Evolutionary conservation across 257 asterid species (phyloP).

Genomic region (Nicotiana attenuata): DNA sequence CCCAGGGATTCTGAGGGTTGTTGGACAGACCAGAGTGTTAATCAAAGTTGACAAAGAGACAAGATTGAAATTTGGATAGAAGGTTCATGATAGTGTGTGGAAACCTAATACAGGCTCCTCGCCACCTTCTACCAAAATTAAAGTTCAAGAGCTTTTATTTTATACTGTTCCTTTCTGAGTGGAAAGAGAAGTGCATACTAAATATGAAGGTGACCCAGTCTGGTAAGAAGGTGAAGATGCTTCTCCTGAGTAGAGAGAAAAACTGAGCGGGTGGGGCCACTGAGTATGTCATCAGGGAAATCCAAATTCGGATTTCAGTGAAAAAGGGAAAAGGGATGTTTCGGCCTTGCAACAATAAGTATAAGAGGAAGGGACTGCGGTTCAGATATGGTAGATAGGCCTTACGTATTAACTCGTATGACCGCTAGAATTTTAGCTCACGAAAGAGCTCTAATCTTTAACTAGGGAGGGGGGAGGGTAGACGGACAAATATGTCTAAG

Average conservation of each 20-base stretch:
- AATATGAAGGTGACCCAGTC: neutral
- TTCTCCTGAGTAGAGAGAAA: neutral
- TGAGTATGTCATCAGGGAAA: neutral
- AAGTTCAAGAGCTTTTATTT: neutral
- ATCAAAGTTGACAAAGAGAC: neutral
- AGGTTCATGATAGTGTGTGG: neutral
- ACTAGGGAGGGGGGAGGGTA: neutral
- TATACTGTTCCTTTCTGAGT: neutral
- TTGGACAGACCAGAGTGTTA: neutral
- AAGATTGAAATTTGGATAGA: neutral
- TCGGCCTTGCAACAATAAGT: neutral
- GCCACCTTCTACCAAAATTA: neutral
- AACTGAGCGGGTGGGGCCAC: neutral
- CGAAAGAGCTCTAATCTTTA: neutral
- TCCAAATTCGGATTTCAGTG: neutral
- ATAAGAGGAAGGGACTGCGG: neutral
- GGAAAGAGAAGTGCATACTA: neutral
- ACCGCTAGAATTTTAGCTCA: neutral
- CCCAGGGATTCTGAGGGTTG: neutral
- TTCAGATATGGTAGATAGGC: conserved; percentile 1
- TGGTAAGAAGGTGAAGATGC: neutral
- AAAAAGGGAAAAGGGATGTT: neutral
- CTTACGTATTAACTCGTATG: neutral
- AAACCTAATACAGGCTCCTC: neutral
- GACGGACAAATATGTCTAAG: neutral